Evolutionary conservation across 805 yeast genomes (phyloP), one percentile per base, ranked within the genome.

Genomic region (Kregervanrija fluxuum): DNA sequence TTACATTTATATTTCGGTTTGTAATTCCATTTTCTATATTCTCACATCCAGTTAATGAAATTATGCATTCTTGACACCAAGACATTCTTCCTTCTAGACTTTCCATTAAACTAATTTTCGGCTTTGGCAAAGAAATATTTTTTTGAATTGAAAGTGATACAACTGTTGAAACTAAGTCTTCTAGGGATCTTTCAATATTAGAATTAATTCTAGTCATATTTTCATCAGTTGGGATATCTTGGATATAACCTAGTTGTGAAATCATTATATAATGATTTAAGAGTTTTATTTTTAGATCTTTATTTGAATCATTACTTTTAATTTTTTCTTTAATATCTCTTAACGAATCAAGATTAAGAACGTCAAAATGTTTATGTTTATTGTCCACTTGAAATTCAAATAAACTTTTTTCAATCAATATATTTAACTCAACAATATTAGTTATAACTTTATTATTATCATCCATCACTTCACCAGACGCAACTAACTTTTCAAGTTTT

Each of bases 81-180:
- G 50, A 51, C n/a, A 61, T 51, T 13, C 62, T 43, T 2, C 64
- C 62, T 12, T 45, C 42, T 12, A 55, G 41, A 11, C 45, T 48
- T 28, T 48, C 35, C 55, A 56, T 53, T 43, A 38, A 52, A 54
- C 47, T 47, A 9, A 48, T 34, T 15, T 53, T 48, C 34, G 63
- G 48, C 13, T 55, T 49, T 3, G 79, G 78, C 34, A 77, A 54
- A 4, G 59, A 50, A 3, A 75, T 61, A 48, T 61, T 62, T 38
- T 64, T 60, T 44, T 70, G 73, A 8, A 69, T 75, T 0, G 79
- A 71, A 8, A 69, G 54, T 0, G 77, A 67, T 31, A 72, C 73
- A 11, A 76, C 62, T 38, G 73, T 72, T 1, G 77, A 60, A 28
- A 74, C 68, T 22, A 77, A 51, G 14, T 66, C 65, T 41, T 75